phyloP scores from a whole-genome alignment of 2,329 filamentous ascomycete species.

The Aureobasidium sp. region DNA sequence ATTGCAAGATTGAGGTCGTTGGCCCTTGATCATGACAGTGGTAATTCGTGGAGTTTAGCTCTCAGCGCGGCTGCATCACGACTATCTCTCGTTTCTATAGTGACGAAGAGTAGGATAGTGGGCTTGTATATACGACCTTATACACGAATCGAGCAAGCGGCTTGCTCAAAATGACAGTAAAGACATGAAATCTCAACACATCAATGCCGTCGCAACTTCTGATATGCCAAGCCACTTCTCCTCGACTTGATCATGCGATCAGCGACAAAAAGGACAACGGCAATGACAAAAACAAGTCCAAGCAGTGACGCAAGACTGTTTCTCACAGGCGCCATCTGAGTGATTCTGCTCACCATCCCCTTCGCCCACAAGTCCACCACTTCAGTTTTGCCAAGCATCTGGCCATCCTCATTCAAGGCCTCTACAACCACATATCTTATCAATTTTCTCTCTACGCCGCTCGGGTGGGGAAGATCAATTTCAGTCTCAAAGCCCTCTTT shows the following conservation, averaged over 20 bases:
- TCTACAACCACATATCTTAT: constrained; percentile 23
- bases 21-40: too few relatives aligned
- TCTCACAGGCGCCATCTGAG: neutral
- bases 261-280: neutral
- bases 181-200: neutral
- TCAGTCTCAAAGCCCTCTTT: constrained; percentile 35
- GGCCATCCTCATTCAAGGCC: constrained; percentile 21
- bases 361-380: neutral
- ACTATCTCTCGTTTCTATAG: too few relatives aligned
- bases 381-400: neutral
- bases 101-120: too few relatives aligned
- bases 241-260: neutral
- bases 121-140: too few relatives aligned
- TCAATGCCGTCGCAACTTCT: constrained; percentile 1
- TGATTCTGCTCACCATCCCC: neutral
- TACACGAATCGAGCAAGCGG: too few relatives aligned
- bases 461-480: constrained; percentile 16
- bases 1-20: too few relatives aligned
- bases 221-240: neutral
- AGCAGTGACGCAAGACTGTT: neutral
- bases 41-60: too few relatives aligned
- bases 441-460: neutral
- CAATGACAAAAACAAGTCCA: neutral
- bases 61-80: too few relatives aligned
- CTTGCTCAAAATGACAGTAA: neutral